Base-by-base conservation (phyloP, 169 alveolate species). In the Cryptosporidium viatorum region DNA sequence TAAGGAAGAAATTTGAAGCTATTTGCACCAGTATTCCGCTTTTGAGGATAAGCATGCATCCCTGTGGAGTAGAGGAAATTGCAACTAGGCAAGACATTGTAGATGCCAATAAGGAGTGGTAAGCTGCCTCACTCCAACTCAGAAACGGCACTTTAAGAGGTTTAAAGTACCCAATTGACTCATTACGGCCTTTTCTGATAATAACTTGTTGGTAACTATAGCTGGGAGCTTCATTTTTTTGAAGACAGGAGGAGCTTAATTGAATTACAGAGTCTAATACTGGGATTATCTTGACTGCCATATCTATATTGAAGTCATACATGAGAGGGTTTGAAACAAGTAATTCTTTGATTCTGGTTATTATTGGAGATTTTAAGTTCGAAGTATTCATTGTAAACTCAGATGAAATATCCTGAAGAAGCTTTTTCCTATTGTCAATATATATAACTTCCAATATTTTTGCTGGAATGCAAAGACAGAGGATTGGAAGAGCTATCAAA, bases 1-100 rank as follows among this genome's bases (percentile, higher is more conserved):
- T 65, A n/a, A 65, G 50, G 26, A 65, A 65, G 71, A 65, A 65
- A 43, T 67, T 59, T 14, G 75, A 21, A 9, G 67, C 59, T 9
- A 80, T 59, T 39, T 80, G 89, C 18, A 37, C 68, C 14, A 80
- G 62, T 16, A 80, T 65, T 23, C 65, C 74, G n/a, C 89, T 80
- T 31, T 80, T 59, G 33, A 80, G 62, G 52, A 80, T 80, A 33
- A 52, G 14, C 23, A 80, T 26, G 26, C 80, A 80, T 4, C 89
- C 89, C 14, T 65, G 51, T 26, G 62, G 55, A 29, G 89, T 62
- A 45, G 89, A 80, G 10, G 89, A 59, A 59, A 80, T 10, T 43
- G 80, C 51, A 9, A 31, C 52, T 39, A 80, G 68, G 35, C 89
- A 80, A 37, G 68, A 23, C 52, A 80, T 9, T 41, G 70, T 62